phyloP scores from a whole-genome alignment of 768 basidiomycete species.

The Leccinum longicurvipes region DNA sequence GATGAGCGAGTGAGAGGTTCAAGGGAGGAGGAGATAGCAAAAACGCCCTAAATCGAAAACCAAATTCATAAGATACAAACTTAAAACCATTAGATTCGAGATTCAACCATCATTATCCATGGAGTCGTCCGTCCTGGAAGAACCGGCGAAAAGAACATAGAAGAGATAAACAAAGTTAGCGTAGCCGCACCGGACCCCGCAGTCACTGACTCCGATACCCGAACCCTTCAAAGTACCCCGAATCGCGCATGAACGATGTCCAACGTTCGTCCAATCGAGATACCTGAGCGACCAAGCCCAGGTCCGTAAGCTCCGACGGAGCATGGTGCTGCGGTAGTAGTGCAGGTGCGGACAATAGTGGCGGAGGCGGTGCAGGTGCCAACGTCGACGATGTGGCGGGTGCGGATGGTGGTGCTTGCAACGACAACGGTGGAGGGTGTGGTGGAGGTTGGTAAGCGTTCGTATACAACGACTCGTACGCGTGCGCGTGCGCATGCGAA shows the following conservation, averaged over 20 bases:
- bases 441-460: background rate
- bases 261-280: slow-evolving; percentile 56
- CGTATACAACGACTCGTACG: background rate
- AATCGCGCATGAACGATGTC: slow-evolving; percentile 61
- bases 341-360: background rate
- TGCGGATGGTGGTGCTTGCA: background rate
- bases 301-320: slow-evolving; percentile 48
- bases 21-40: background rate
- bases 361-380: background rate
- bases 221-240: slow-evolving; percentile 41
- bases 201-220: slow-evolving; percentile 26
- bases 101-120: no score
- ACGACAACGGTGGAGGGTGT: background rate
- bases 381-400: background rate
- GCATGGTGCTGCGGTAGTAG: slow-evolving; percentile 12
- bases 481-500: background rate
- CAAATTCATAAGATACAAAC: background rate
- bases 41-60: background rate
- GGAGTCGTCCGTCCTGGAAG: no score
- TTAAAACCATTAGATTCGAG: background rate
- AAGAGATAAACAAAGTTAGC: background rate
- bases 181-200: no score
- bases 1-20: no score
- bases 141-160: background rate
- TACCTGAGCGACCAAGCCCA: slow-evolving; percentile 58